These are phyloP conservation scores for Rutidosis leptorrhynchoides DNA, from an alignment of 129 eudicot genomes.

Conservation along the genomic window DNA sequence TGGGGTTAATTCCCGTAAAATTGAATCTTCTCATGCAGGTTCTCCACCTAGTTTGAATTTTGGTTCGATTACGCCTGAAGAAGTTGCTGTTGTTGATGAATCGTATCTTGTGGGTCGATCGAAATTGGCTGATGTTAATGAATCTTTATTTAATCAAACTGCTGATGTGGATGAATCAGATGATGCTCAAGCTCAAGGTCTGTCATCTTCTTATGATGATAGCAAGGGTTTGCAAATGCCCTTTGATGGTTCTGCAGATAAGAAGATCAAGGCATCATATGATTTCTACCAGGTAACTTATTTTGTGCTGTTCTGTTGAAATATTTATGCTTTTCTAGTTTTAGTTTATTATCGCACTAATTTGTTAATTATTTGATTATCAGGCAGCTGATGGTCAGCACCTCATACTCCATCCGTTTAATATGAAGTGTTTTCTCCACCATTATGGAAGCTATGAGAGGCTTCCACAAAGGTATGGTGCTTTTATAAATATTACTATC, in stretches of 20 bases:
- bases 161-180: conserved; percentile 37
- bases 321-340: conserved; percentile 2
- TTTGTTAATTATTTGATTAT: conserved; percentile 13
- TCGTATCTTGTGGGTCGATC: conserved; percentile 24
- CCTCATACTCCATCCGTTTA: conserved; percentile 79
- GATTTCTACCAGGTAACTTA: conserved; percentile 77
- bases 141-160: conserved; percentile 35
- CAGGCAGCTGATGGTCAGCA: conserved; percentile 96
- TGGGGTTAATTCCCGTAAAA: conserved; percentile 23
- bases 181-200: conserved; percentile 39
- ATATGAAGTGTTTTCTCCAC: conserved; percentile 89
- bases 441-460: conserved; percentile 74
- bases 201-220: conserved; percentile 56
- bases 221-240: conserved; percentile 33
- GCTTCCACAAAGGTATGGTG: conserved; percentile 78
- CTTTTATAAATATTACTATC: background rate
- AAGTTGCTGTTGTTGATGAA: conserved; percentile 27
- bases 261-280: conserved; percentile 57
- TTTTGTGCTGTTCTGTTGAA: background rate
- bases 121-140: conserved; percentile 26
- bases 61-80: conserved; percentile 16
- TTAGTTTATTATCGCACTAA: background rate
- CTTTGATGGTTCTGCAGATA: conserved; percentile 30
- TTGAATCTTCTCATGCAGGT: conserved; percentile 18
- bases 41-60: conserved; percentile 41